Evolutionary conservation across 1,284 basidiomycete species (phyloP).

Genomic region (Pyrrhoderma noxium): DNA sequence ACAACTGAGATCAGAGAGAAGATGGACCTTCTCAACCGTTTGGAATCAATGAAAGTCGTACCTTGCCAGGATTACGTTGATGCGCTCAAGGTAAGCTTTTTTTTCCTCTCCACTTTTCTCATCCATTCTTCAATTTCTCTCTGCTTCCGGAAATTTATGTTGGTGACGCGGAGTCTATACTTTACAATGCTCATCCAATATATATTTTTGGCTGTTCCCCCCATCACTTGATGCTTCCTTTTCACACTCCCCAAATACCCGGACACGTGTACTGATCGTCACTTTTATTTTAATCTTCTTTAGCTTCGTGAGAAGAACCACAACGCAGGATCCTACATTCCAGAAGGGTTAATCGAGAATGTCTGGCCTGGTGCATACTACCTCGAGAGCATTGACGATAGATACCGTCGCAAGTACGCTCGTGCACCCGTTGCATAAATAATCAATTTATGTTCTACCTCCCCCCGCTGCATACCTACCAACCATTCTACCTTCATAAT

Average conservation of each 20-base stretch:
- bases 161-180: too few relatives aligned
- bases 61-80: constrained; percentile 83
- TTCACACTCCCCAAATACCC: constrained; percentile 10
- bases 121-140: too few relatives aligned
- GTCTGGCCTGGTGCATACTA: constrained; percentile 95
- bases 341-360: constrained; percentile 82
- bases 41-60: constrained; percentile 85
- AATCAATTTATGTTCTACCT: background rate
- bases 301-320: constrained; percentile 95
- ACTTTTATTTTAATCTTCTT: background rate
- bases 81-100: constrained; percentile 54
- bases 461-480: background rate
- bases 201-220: too few relatives aligned
- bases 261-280: background rate
- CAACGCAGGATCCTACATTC: constrained; percentile 83
- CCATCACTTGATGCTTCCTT: background rate
- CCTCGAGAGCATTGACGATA: constrained; percentile 86
- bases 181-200: too few relatives aligned
- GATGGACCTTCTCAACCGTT: constrained; percentile 71
- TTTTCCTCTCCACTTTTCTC: background rate
- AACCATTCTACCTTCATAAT: background rate
- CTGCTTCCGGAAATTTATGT: too few relatives aligned
- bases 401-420: constrained; percentile 86
- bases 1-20: constrained; percentile 74
- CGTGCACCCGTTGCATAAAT: constrained; percentile 10